Evolutionary conservation across 495 filamentous ascomycete species (phyloP), one percentile per base, ranked within the genome.

Genomic region (Aspergillus avenaceus): DNA sequence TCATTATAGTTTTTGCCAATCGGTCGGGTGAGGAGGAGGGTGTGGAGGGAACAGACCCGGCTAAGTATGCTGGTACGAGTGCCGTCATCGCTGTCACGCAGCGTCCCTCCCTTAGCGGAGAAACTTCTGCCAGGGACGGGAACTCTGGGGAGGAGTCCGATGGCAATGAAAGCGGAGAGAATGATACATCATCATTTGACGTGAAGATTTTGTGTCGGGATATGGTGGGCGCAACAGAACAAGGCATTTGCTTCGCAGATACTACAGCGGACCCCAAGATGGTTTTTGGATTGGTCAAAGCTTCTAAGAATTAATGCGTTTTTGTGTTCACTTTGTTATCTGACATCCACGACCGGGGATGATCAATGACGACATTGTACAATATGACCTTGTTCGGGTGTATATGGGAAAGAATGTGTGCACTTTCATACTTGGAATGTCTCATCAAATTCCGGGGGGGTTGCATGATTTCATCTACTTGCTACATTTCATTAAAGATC

Each of bases 1-100:
- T 88, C 29, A 80, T 95, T 43, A 77, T 95, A 11, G 83, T 96
- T 18, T 85, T 91, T 59, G 88, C 85, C 50, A 97, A 97, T 73
- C 78, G 92, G 43, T 76, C 79, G 40, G 91, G 91, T 1, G 70
- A 75, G 22, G 90, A 93, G 76, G 76, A 75, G 77, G 49, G 82
- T 75, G 55, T 66, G 47, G 64, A 69, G 44, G 65, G 70, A 44
- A 52, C 63, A 43, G 54, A 65, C 45, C 59, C 60, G 18, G 70
- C 62, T 32, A 50, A 65, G 27, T 98, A 95, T 74, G 89, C 91
- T 25, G 93, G 93, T 3, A 96, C 86, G 8, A 96, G 88, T 55
- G 77, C 84, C 27, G 83, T 97, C 13, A 67, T 97, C 52, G 85
- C 86, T 19, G 77, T 97, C 54, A 78, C 81, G 47, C 74, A 76